Conservation (phyloP, 495 filamentous ascomycete species). For the Trypethelium eluteriae region DNA sequence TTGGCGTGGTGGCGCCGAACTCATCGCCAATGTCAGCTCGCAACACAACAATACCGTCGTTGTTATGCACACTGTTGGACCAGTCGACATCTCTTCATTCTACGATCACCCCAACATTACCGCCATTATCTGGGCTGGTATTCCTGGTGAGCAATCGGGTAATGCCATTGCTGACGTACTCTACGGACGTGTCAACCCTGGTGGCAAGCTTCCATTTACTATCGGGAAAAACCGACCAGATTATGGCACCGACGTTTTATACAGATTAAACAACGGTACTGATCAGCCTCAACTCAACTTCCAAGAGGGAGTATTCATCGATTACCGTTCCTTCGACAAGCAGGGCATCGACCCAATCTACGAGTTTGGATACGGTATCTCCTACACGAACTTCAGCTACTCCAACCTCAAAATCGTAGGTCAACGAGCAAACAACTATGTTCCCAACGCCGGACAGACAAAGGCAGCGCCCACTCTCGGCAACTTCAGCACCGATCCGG, state of each 20-base stretch:
- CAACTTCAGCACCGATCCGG: conserved; percentile 51
- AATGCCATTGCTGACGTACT: conserved; percentile 87
- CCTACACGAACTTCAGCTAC: conserved; percentile 81
- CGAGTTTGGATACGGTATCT: conserved; percentile 86
- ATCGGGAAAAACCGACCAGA: conserved; percentile 65
- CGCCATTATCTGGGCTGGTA: conserved; percentile 85
- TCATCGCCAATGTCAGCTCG: conserved; percentile 69
- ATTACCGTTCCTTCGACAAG: conserved; percentile 87
- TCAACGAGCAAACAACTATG: conserved; percentile 50
- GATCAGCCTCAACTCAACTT: conserved; percentile 73
- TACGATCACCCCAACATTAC: conserved; percentile 85
- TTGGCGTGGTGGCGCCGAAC: conserved; percentile 70
- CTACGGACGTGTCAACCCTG: conserved; percentile 81
- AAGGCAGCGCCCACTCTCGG: conserved; percentile 61
- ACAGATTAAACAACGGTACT: conserved; percentile 62
- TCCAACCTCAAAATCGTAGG: conserved; percentile 60
- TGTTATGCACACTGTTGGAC: conserved; percentile 76
- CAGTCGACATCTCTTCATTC: conserved; percentile 70
- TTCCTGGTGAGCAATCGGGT: conserved; percentile 88
- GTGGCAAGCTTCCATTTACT: conserved; percentile 81
- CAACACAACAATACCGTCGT: conserved; percentile 87
- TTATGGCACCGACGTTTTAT: conserved; percentile 70
- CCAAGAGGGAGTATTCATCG: conserved; percentile 81
- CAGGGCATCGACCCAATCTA: conserved; percentile 65
- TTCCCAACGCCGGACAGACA: conserved; percentile 60